phyloP scores from a whole-genome alignment of 352 stramenopile genomes.

The Phytophthora vignae region DNA sequence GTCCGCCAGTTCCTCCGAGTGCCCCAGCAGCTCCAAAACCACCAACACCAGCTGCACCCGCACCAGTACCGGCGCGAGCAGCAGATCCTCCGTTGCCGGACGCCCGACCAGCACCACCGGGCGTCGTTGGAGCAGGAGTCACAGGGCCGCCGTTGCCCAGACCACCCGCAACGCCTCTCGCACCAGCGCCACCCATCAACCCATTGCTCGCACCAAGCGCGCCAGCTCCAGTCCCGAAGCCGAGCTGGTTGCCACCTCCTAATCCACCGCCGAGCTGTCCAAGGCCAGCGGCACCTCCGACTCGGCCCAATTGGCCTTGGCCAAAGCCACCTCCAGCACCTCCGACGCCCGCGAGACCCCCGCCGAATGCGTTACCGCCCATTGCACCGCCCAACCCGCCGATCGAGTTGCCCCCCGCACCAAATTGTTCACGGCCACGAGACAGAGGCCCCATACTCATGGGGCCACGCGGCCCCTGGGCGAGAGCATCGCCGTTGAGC shows the following conservation, averaged over 20 bases:
- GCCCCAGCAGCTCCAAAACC: not conserved
- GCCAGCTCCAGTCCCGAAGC: too few species aligned
- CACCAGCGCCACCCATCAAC: not conserved
- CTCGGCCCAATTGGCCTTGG: not conserved
- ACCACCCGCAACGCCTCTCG: not conserved
- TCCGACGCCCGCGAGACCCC: conserved; percentile 4
- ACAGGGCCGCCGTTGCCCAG: not conserved
- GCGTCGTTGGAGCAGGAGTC: not conserved
- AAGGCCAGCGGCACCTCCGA: not conserved
- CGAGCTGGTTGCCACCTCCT: not conserved
- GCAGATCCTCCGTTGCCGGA: not conserved
- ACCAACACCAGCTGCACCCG: not conserved
- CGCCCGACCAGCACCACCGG: not conserved
- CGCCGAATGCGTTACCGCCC: not conserved
- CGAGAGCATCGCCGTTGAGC: conserved; percentile 19
- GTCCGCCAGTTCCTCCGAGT: not conserved
- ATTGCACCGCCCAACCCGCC: not conserved
- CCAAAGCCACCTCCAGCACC: not conserved
- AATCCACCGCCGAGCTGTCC: not conserved
- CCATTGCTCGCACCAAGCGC: not conserved
- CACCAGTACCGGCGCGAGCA: not conserved
- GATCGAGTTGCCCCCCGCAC: not conserved
- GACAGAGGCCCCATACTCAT: conserved; percentile 18
- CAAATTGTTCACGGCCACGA: conserved; percentile 32
- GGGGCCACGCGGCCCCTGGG: conserved; percentile 29